phyloP scores from a whole-genome alignment of 139 green algal species.

The Zygnema circumcarinatum region DNA sequence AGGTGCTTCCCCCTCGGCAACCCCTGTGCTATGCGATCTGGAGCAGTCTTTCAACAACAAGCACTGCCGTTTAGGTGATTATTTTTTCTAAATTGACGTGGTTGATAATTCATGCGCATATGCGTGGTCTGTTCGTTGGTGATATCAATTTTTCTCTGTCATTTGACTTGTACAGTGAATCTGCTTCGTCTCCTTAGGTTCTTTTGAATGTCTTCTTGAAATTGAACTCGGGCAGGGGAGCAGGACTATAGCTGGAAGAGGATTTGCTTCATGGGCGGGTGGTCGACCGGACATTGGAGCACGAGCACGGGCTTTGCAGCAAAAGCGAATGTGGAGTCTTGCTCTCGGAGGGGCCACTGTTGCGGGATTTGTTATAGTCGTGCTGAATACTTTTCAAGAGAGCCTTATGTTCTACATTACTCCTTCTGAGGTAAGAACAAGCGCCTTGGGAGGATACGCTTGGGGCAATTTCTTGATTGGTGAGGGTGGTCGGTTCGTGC shows the following conservation, averaged over 20 bases:
- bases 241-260: background rate
- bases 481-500: background rate
- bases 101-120: too few species aligned
- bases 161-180: too few species aligned
- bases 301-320: conserved; percentile 33
- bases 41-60: background rate
- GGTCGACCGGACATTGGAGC: conserved; percentile 47
- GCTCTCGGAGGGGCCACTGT: conserved; percentile 41
- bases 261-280: conserved; percentile 4
- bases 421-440: conserved; percentile 55
- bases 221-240: conserved; percentile 9
- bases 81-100: too few species aligned
- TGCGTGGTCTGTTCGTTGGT: too few species aligned
- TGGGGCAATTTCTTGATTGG: background rate
- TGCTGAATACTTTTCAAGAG: conserved; percentile 58
- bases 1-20: too few species aligned
- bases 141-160: too few species aligned
- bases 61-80: background rate
- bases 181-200: too few species aligned
- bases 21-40: too few species aligned
- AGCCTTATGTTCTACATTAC: conserved; percentile 63
- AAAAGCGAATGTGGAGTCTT: conserved; percentile 47
- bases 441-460: too few species aligned
- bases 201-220: too few species aligned
- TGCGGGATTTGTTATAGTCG: conserved; percentile 39